Conservation (phyloP, 257 asterid species). For the Vinca minor region DNA sequence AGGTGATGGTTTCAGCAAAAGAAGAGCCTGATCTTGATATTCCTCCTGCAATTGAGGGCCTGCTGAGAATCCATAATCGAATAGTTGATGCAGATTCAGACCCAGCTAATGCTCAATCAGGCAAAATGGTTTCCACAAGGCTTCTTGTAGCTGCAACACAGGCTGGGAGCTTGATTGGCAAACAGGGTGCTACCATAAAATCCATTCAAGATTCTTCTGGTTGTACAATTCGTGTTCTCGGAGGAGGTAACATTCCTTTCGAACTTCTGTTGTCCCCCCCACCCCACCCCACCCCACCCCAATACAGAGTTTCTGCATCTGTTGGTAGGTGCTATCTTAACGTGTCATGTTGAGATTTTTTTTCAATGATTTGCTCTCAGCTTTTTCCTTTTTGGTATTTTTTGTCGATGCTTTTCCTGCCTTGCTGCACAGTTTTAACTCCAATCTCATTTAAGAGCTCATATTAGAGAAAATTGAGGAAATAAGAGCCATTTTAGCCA, state of each 20-base stretch:
- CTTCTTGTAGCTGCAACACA: slow-evolving; percentile 87
- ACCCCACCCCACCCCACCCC: no score
- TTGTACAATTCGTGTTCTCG: slow-evolving; percentile 71
- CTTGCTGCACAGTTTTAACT: neutral
- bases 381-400: no score
- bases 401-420: neutral
- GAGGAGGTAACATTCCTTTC: slow-evolving; percentile 49
- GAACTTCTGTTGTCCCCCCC: neutral
- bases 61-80: slow-evolving; percentile 72
- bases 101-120: slow-evolving; percentile 40
- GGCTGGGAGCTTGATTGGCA: slow-evolving; percentile 90
- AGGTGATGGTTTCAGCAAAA: slow-evolving; percentile 83
- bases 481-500: neutral
- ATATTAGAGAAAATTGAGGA: neutral
- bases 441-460: neutral
- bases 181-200: slow-evolving; percentile 92
- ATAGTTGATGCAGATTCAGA: slow-evolving; percentile 52
- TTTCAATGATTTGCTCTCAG: no score
- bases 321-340: no score
- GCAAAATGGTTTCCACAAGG: slow-evolving; percentile 55
- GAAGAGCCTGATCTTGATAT: slow-evolving; percentile 69
- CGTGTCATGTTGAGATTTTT: neutral
- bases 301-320: neutral
- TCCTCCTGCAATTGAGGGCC: slow-evolving; percentile 88
- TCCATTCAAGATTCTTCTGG: slow-evolving; percentile 71